phyloP scores from a whole-genome alignment of 2,329 filamentous ascomycete genomes.

The Paecilomyces sp. region DNA sequence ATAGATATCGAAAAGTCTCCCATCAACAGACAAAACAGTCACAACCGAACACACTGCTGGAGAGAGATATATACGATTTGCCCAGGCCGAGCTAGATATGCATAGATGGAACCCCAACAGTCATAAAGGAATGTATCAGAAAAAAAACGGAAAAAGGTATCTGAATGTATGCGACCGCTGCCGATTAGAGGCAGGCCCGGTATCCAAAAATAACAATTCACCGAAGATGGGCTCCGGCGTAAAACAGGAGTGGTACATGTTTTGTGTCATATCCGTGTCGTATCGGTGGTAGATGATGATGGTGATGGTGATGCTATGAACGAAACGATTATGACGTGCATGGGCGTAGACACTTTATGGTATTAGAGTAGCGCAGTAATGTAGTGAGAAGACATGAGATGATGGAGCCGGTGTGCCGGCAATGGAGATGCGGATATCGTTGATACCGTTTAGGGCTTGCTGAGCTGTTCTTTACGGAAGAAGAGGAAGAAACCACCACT shows the following conservation, averaged over 20 bases:
- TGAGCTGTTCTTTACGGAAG: constrained; percentile 40
- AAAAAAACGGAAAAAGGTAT: neutral
- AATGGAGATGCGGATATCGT: neutral
- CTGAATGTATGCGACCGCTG: neutral
- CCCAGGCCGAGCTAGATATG: neutral
- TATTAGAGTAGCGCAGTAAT: neutral
- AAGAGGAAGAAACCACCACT: constrained; percentile 36
- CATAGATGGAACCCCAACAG: neutral
- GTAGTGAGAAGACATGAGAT: neutral
- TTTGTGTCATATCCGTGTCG: neutral
- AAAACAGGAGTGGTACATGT: neutral
- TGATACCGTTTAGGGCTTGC: constrained; percentile 28
- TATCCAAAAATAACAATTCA: neutral
- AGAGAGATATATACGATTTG: neutral
- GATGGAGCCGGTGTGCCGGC: neutral
- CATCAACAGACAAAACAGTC: neutral
- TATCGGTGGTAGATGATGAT: neutral
- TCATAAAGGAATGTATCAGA: neutral
- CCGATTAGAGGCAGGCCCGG: neutral
- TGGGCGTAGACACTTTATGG: neutral
- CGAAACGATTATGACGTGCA: neutral
- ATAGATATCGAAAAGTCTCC: neutral
- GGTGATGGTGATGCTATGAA: neutral
- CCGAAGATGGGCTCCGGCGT: neutral
- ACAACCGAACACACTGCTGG: neutral